Base-by-base conservation (phyloP, 2,329 filamentous ascomycete species). In the Trichophyton schoenleinii region DNA sequence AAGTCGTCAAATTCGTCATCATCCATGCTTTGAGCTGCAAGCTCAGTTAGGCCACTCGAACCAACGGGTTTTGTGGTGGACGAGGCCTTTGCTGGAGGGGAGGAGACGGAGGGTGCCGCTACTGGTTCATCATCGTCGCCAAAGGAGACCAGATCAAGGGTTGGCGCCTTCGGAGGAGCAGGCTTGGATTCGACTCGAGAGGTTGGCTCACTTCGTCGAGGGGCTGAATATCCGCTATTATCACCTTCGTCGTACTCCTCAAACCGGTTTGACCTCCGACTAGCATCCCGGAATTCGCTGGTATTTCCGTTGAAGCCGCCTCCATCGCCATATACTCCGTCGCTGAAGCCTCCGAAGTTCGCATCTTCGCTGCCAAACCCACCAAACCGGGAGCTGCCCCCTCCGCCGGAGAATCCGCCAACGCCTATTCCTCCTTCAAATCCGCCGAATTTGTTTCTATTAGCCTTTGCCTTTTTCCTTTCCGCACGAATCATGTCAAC, bases 1-100 rank as follows among this genome's bases (percentile, higher is more conserved):
- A 97, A 97, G 71, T 99, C 94, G 71, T 97, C 94, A 70, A 97
- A 97, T 65, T 96, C 94, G 67, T 96, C 91, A 65, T 96, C 92
- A 64, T 89, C 87, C 48, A 78, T 78, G 34, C 75, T 74, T 15
- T 75, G 69, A 49, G 76, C 71, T 31, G 72, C 69, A 57, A 85
- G 70, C 15, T 78, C 74, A 52, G 78, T 77, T 57, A 84, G 67
- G 13, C 77, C 78, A 59, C 72, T 72, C 42, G 76, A 77, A 8
- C 81, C 78, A 64, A 75, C 70, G 64, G 77, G 71, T 57, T 74
- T 72, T 18, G 73, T 74, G 22, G 74, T 72, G 6, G 75, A 73
- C 38, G 75, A 68, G 25, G 74, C 5, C 20, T 75, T 70, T 62
- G 77, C 70, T 44, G 46, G 44, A 41, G 59, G 28, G 20, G 53